Evolutionary conservation across 2,329 filamentous ascomycete species (phyloP), one percentile per base, ranked within the genome.

Genomic region (Arthrobotrys megalospora): DNA sequence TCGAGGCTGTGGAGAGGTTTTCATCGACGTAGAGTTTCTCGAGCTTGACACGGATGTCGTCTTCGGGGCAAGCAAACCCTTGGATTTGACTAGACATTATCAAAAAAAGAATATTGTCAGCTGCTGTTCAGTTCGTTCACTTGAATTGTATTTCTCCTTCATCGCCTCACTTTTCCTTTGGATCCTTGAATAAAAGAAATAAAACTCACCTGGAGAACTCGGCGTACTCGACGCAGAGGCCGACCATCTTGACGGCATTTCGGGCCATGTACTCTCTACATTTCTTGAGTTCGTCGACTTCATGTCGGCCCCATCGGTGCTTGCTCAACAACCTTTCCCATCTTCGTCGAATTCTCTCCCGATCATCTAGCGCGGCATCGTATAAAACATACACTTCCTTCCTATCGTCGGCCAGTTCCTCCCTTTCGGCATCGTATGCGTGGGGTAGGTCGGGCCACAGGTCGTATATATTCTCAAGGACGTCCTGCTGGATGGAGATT

Each of bases 201-300:
- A 62, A 8, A 16, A 64, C 67, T 78, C 28, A 78, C 75, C 75
- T 72, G 5, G 75, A 66, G 62, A 72, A 78, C 38, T 78, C 75
- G 6, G 75, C 67, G 48, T 78, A 78, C 43, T 78, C 75, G 60
- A 72, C 67, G 21, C 75, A 78, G 7, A 78, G 62, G 3, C 75
- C 75, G 47, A 78, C 75, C 75, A 78, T 72, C 53, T 78, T 78
- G 62, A 78, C 75, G 8, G 75, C 75, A 45, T 78, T 78, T 38
- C 62, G 47, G 16, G 75, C 75, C 75, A 78, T 78, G 38, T 78
- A 78, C 19, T 78, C 75, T 64, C 75, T 67, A 19, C 75, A 78
- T 19, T 78, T 78, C 28, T 68, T 78, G 34, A 78, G 62, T 47
- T 78, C 75, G 8, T 78, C 75, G 52, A 78, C 63, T 60, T 78